Percentiles rank a stretch among this genome's conserved stretches.
These are phyloP conservation scores for Aquanectria penicillioides DNA, from an alignment of 2,329 filamentous ascomycete species.

Conservation along the genomic window DNA sequence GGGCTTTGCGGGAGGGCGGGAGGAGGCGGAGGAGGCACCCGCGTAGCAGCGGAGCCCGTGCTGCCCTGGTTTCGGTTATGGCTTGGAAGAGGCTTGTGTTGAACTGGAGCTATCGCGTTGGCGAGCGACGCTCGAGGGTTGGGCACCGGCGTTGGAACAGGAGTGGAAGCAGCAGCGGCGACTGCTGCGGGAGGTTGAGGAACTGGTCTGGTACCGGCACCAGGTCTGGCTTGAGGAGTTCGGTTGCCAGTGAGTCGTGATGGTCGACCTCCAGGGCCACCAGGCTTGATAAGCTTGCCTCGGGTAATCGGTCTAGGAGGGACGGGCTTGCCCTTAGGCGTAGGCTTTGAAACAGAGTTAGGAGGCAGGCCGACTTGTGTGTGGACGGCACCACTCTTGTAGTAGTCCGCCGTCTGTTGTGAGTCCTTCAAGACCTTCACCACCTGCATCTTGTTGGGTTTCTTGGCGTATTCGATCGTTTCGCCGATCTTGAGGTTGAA, in stretches of 20 bases:
- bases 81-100: conserved; percentile 50
- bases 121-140: conserved; percentile 24
- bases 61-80: conserved; percentile 67
- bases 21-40: conserved; percentile 72
- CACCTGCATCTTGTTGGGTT: conserved; percentile 88
- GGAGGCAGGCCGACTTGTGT: conserved; percentile 86
- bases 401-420: conserved; percentile 78
- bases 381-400: conserved; percentile 94
- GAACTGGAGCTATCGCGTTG: conserved; percentile 28
- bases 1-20: conserved; percentile 67
- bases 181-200: conserved; percentile 49
- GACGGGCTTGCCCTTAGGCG: conserved; percentile 86
- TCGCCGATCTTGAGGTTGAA: conserved; percentile 86
- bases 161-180: conserved; percentile 38
- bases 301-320: conserved; percentile 90
- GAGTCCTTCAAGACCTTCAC: conserved; percentile 95
- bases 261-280: conserved; percentile 83
- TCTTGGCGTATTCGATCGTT: conserved; percentile 94
- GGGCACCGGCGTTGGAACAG: conserved; percentile 23
- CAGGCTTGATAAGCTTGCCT: conserved; percentile 90
- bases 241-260: conserved; percentile 72
- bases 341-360: conserved; percentile 83
- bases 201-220: conserved; percentile 45
- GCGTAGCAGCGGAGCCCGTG: conserved; percentile 58
- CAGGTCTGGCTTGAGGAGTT: conserved; percentile 55